Base-by-base conservation (phyloP, 2,329 filamentous ascomycete species). In the Cladophialophora carrionii region DNA sequence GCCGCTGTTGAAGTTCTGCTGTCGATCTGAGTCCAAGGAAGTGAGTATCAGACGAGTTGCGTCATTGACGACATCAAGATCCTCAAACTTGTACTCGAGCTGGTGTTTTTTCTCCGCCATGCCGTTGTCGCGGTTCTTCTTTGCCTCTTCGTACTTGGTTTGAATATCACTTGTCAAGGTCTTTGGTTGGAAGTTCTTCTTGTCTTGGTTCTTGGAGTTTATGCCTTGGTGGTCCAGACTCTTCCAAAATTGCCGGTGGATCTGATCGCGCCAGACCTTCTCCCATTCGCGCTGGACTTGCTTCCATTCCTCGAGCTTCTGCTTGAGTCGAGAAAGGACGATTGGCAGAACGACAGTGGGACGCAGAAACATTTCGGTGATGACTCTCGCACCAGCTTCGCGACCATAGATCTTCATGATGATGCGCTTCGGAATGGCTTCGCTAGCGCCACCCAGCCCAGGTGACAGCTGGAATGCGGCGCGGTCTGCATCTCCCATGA, bases 281-380 rank as follows among this genome's bases (percentile, higher is more conserved):
- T 98, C 93, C 95, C 95, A 99, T 76, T 99, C 96, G 34, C 95
- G 91, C 82, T 91, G 93, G 5, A 92, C 94, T 71, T 96, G 93
- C 70, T 96, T 92, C 95, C 95, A 99, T 73, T 98, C 93, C 77
- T 99, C 95, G 52, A 96, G 89, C 76, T 98, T 97, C 73, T 96
- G 91, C 80, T 98, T 98, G 72, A 99, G 84, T 12, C 95, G 87
- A 58, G 91, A 89, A 66, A 99, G 82, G 31, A 99, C 85, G 43
- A 98, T 88, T 0, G 95, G 95, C 2, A 99, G 87, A 2, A 98
- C 93, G 46, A 88, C 88, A 73, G 90, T 93, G 0, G 95, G 95
- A 61, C 90, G 85, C 49, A 84, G 83, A 75, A 96, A 96, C 79
- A 99, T 88, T 73, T 96, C 90, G 57, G 90, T 88, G 62, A 96